Evolutionary conservation across 768 basidiomycete genomes (phyloP).

Genomic region (Auriscalpium orientale): DNA sequence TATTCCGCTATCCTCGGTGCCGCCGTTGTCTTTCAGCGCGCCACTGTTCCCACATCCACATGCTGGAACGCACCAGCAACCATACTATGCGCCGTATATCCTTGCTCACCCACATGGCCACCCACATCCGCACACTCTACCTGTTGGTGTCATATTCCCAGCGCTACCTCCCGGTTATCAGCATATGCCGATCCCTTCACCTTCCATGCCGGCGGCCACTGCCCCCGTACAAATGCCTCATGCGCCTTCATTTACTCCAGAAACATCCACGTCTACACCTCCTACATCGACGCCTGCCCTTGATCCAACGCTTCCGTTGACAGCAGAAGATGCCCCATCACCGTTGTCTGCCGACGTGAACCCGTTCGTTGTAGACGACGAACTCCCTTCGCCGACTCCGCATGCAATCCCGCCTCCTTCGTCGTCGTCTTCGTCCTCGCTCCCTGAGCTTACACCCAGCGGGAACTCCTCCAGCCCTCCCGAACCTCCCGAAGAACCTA

Average conservation of each 20-base stretch:
- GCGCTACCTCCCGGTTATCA: slow-evolving; percentile 46
- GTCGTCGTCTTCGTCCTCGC: slow-evolving; percentile 11
- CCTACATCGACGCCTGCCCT: slow-evolving; percentile 10
- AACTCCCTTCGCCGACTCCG: slow-evolving; percentile 10
- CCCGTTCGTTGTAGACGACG: slow-evolving; percentile 7
- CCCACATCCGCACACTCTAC: slow-evolving; percentile 36
- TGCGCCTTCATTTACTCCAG: background rate
- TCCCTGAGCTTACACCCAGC: slow-evolving; percentile 17
- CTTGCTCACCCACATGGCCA: slow-evolving; percentile 33
- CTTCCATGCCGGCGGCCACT: too few species aligned
- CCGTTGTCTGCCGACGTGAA: slow-evolving; percentile 3
- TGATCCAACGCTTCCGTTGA: too few species aligned
- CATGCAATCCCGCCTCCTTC: background rate
- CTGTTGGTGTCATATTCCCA: slow-evolving; percentile 67
- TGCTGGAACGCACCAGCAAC: slow-evolving; percentile 58
- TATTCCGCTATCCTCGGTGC: slow-evolving; percentile 14
- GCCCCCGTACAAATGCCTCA: too few species aligned
- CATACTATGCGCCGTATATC: slow-evolving; percentile 42
- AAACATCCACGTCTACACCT: slow-evolving; percentile 1
- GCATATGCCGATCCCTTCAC: too few species aligned
- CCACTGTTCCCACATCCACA: slow-evolving; percentile 22
- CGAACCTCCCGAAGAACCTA: slow-evolving; percentile 7
- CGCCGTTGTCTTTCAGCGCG: slow-evolving; percentile 19
- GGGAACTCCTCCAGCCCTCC: slow-evolving; percentile 18
- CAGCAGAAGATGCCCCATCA: too few species aligned